Evolutionary conservation across 2,329 filamentous ascomycete species (phyloP).

Genomic region (Aspergillus bombycis): DNA sequence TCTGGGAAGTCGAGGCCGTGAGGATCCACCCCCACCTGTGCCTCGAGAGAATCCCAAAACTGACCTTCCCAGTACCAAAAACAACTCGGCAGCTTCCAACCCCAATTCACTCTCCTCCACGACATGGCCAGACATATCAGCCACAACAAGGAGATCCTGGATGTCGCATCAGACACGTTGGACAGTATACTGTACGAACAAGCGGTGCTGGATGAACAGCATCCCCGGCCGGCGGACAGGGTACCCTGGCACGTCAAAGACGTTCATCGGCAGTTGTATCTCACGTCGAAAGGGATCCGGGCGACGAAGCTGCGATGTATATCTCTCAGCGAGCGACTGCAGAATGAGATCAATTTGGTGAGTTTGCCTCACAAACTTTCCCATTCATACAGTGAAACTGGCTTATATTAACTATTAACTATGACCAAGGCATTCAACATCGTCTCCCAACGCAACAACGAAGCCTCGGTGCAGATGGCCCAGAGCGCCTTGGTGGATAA

Average conservation of each 20-base stretch:
- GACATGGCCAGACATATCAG: neutral
- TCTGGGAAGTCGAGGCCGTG: neutral
- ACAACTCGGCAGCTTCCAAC: neutral
- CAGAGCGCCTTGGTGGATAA: neutral
- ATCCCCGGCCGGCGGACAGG: neutral
- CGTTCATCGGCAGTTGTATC: neutral
- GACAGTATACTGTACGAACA: neutral
- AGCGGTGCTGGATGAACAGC: neutral
- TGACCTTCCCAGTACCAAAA: neutral
- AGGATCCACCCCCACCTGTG: neutral
- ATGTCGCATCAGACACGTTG: neutral
- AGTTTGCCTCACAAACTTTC: no score
- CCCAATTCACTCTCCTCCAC: neutral
- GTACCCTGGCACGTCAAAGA: neutral
- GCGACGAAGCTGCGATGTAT: neutral
- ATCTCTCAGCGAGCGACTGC: neutral
- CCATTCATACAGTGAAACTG: no score
- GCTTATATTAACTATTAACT: no score
- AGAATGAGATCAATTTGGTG: neutral
- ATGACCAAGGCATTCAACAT: neutral
- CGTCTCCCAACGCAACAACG: neutral
- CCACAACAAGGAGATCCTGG: neutral
- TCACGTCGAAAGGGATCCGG: neutral
- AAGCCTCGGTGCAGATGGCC: neutral
- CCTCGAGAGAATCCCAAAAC: no score